Percentiles rank a stretch among this genome's conserved stretches.
Evolutionary conservation across 257 asterid genomes (phyloP).

Genomic region (Cordia subcordata): DNA sequence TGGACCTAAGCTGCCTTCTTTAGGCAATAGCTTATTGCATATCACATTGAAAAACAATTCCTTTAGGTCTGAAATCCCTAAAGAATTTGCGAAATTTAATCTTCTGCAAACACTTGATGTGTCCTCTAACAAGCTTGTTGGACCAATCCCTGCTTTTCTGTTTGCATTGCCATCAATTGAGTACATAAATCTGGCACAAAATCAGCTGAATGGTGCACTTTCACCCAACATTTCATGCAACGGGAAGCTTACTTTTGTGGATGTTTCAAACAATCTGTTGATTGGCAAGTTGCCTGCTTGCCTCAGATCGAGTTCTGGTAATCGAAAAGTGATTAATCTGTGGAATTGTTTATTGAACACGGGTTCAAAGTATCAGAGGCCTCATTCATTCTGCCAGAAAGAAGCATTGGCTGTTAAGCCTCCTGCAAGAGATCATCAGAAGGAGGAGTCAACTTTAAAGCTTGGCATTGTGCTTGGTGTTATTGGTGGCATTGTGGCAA

Average conservation of each 20-base stretch:
- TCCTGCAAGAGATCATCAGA: constrained; percentile 22
- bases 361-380: constrained; percentile 56
- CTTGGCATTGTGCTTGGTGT: constrained; percentile 75
- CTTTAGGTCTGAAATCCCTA: constrained; percentile 67
- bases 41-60: constrained; percentile 51
- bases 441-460: constrained; percentile 36
- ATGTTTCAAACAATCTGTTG: constrained; percentile 71
- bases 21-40: constrained; percentile 38
- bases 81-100: constrained; percentile 33
- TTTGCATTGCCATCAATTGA: constrained; percentile 62
- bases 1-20: constrained; percentile 66
- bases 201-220: constrained; percentile 74
- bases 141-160: constrained; percentile 70
- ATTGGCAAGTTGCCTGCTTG: constrained; percentile 79
- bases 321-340: constrained; percentile 38
- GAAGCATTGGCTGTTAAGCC: constrained; percentile 95
- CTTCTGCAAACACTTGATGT: constrained; percentile 52
- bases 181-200: constrained; percentile 45
- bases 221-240: constrained; percentile 45
- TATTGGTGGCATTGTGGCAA: constrained; percentile 50
- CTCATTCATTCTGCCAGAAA: constrained; percentile 61
- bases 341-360: constrained; percentile 76
- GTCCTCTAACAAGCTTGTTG: constrained; percentile 66
- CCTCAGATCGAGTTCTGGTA: constrained; percentile 49
- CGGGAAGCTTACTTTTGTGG: constrained; percentile 47